Evolutionary conservation across 148 eudicot genomes (phyloP).

Genomic region (Beta vulgaris): DNA sequence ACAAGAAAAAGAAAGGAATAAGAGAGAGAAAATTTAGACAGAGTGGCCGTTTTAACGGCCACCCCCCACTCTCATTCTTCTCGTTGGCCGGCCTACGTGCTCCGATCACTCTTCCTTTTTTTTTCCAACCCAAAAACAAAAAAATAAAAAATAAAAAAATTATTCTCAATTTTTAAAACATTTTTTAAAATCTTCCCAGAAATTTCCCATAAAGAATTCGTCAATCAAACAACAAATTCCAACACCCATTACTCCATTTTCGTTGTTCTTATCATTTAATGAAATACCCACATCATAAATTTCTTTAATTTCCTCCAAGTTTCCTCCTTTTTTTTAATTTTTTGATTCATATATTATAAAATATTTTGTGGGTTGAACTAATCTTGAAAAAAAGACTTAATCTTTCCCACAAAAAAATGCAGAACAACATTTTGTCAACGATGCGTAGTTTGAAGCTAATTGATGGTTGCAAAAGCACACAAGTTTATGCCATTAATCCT

Average conservation of each 20-base stretch:
- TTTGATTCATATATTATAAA: not conserved
- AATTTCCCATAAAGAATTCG: conserved; percentile 2
- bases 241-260: not conserved
- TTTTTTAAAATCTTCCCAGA: not conserved
- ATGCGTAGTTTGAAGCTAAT: conserved; percentile 62
- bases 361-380: not conserved
- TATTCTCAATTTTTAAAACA: not conserved
- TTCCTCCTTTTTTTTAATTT: not conserved
- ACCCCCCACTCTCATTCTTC: conserved; percentile 32
- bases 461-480: conserved; percentile 55
- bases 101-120: conserved; percentile 11
- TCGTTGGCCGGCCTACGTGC: conserved; percentile 38
- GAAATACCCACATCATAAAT: conserved; percentile 6
- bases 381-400: not conserved
- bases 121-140: not conserved
- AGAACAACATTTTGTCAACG: conserved; percentile 56
- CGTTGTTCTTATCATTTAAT: not conserved
- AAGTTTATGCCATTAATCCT: conserved; percentile 42
- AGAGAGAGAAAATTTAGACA: conserved; percentile 19
- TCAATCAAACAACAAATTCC: not conserved
- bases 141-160: not conserved
- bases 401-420: conserved; percentile 29
- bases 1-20: conserved; percentile 1
- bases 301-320: not conserved
- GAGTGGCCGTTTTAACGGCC: conserved; percentile 45